A percentile compares a stretch with the other conserved stretches of the same genome.
Evolutionary conservation across 495 filamentous ascomycete genomes (phyloP).

Genomic region (Annulohypoxylon maeteangense): DNA sequence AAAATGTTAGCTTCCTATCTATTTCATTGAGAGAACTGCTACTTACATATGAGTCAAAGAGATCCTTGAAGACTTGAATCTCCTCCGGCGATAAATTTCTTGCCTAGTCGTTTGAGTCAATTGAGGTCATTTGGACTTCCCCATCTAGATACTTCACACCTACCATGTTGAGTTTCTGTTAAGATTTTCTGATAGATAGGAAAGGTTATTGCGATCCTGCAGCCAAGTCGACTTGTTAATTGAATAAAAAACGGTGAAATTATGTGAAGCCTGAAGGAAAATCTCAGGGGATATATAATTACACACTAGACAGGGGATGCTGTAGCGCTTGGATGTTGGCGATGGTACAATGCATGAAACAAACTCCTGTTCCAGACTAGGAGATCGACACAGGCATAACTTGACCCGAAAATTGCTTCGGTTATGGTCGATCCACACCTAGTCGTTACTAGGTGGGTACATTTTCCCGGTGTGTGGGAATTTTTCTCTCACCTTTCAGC

Average conservation of each 20-base stretch:
- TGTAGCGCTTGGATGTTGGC: slow-evolving; percentile 18
- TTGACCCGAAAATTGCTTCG: background rate
- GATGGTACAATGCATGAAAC: slow-evolving; percentile 36
- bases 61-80: slow-evolving; percentile 50
- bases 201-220: background rate
- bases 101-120: slow-evolving; percentile 42
- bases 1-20: slow-evolving; percentile 6
- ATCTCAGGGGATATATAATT: slow-evolving; percentile 10
- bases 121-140: background rate
- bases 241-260: background rate
- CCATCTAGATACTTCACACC: background rate
- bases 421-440: background rate
- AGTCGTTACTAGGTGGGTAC: background rate
- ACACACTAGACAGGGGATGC: background rate
- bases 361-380: slow-evolving; percentile 31
- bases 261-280: background rate
- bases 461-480: background rate
- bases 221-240: background rate
- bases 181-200: background rate
- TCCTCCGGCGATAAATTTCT: slow-evolving; percentile 47
- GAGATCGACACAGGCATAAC: slow-evolving; percentile 35
- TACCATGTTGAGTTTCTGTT: slow-evolving; percentile 15
- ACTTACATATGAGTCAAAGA: slow-evolving; percentile 51
- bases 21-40: background rate
- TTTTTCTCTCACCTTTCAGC: too few relatives aligned